These are phyloP conservation scores for Ascomycota sp. DNA, from an alignment of 2,329 filamentous ascomycete genomes.

Conservation along the genomic window DNA sequence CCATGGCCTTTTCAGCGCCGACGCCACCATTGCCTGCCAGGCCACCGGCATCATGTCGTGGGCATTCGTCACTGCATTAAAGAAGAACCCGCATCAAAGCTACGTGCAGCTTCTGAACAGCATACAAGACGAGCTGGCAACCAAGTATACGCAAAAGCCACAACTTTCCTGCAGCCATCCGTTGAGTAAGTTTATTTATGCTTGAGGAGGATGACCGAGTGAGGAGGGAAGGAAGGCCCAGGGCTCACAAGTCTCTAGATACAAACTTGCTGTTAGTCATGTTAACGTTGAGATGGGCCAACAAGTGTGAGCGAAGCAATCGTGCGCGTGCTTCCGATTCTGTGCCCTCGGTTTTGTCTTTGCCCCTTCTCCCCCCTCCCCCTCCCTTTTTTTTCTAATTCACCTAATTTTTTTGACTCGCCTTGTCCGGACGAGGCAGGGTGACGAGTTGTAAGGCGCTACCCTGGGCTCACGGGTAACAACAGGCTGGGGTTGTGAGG, in stretches of 20 bases:
- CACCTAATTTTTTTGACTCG: neutral
- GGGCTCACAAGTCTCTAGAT: conserved; percentile 15
- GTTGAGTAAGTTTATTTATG: conserved; percentile 45
- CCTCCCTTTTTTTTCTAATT: too few species aligned
- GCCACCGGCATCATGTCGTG: conserved; percentile 97
- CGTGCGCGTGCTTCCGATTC: too few species aligned
- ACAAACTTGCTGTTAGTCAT: conserved; percentile 43
- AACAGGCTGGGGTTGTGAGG: neutral
- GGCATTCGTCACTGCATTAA: conserved; percentile 82
- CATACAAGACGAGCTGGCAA: conserved; percentile 77
- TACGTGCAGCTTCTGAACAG: conserved; percentile 94
- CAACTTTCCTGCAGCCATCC: conserved; percentile 95
- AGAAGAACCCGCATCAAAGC: conserved; percentile 94
- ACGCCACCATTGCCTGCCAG: conserved; percentile 76
- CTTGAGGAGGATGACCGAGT: neutral
- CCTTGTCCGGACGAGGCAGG: neutral
- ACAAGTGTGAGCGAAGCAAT: too few species aligned
- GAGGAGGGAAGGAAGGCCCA: neutral
- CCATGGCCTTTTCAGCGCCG: conserved; percentile 36
- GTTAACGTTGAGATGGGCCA: conserved; percentile 14
- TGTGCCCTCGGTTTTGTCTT: too few species aligned
- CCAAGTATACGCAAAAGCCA: conserved; percentile 83
- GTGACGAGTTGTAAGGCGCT: too few species aligned
- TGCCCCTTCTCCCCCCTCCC: too few species aligned
- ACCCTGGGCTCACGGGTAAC: neutral